Evolutionary conservation across 1,284 basidiomycete species (phyloP).

Genomic region (Boletus smithii): DNA sequence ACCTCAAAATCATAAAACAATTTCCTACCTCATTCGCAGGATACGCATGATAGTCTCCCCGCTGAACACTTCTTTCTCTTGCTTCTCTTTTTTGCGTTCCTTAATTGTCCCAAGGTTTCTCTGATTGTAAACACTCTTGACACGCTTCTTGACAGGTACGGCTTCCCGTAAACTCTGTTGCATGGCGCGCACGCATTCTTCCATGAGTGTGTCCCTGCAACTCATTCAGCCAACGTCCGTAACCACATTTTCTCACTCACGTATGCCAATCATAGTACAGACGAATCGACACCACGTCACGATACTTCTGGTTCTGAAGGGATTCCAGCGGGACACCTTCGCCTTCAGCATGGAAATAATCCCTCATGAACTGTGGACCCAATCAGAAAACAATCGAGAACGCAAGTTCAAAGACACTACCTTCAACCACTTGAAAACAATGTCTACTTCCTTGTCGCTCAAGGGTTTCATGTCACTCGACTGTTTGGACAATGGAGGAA

Average conservation of each 20-base stretch:
- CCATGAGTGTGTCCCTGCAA: constrained; percentile 83
- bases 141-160: constrained; percentile 79
- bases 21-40: constrained; percentile 81
- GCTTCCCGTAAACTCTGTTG: constrained; percentile 73
- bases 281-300: constrained; percentile 85
- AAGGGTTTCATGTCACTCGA: constrained; percentile 88
- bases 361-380: constrained; percentile 72
- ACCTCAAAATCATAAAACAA: background rate
- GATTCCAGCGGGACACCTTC: constrained; percentile 86
- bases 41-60: constrained; percentile 92
- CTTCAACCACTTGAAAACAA: constrained; percentile 98
- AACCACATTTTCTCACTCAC: constrained; percentile 41
- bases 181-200: constrained; percentile 94
- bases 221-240: constrained; percentile 6
- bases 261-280: constrained; percentile 94
- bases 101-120: constrained; percentile 95
- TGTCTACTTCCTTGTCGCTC: constrained; percentile 93
- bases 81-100: constrained; percentile 88
- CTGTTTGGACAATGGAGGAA: constrained; percentile 90
- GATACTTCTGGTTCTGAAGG: constrained; percentile 95
- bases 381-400: background rate
- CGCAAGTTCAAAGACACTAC: constrained; percentile 36
- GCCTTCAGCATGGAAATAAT: constrained; percentile 95
- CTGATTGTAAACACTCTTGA: constrained; percentile 87
- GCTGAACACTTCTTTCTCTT: constrained; percentile 64